Evolutionary conservation across 2,329 filamentous ascomycete species (phyloP).

Genomic region (Ceratocystis colombiana): DNA sequence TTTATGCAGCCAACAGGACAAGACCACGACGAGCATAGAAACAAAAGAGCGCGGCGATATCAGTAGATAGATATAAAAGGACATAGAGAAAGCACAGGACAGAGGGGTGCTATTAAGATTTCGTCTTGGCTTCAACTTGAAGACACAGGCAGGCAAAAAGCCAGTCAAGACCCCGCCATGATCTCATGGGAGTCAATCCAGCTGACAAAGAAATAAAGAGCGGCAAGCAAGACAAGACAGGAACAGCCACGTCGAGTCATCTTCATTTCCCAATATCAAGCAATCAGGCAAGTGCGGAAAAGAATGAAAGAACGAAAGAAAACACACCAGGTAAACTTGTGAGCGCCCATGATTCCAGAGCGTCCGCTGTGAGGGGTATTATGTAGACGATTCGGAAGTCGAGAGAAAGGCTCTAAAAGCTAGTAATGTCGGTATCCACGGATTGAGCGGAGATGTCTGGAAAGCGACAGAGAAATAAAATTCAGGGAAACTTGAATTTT

Average conservation of each 20-base stretch:
- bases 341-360: constrained; percentile 25
- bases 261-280: too few relatives aligned
- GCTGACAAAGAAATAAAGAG: background rate
- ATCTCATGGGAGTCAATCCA: constrained; percentile 12
- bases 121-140: background rate
- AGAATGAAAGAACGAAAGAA: background rate
- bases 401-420: constrained; percentile 8
- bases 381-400: background rate
- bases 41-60: background rate
- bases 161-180: constrained; percentile 9
- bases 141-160: background rate
- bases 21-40: background rate
- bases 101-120: background rate
- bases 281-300: background rate
- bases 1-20: background rate
- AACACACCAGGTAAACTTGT: constrained; percentile 25
- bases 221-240: background rate
- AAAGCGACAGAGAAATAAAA: background rate
- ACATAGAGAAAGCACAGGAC: background rate
- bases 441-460: background rate
- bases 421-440: background rate
- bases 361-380: constrained; percentile 11
- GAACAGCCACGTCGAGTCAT: background rate
- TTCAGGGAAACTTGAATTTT: background rate
- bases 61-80: background rate